Percentiles rank a stretch among this genome's conserved stretches.
Conservation (phyloP, 1,139 yeast species). For the Scheffersomyces insectosa region DNA sequence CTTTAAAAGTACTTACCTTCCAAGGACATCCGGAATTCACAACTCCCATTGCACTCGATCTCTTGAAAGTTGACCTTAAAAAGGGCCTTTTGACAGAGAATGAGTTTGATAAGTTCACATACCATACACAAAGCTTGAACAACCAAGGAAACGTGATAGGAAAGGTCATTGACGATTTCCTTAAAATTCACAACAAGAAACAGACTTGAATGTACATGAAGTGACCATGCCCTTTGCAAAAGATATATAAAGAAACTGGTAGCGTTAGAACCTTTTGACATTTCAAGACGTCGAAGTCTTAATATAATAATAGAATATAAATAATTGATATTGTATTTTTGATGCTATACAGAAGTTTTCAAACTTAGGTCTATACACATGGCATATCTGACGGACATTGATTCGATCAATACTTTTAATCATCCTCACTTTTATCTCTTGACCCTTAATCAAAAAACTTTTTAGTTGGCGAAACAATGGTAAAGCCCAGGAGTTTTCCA, state of each 20-base stretch:
- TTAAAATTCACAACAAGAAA: conserved; percentile 8
- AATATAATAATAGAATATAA: too few relatives aligned
- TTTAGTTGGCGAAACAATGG: conserved; percentile 41
- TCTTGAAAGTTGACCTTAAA: conserved; percentile 16
- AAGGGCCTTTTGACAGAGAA: conserved; percentile 7
- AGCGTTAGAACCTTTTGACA: too few relatives aligned
- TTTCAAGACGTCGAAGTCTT: too few relatives aligned
- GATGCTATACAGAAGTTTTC: too few relatives aligned
- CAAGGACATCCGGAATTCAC: conserved; percentile 92
- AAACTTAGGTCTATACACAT: too few relatives aligned
- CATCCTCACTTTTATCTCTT: too few relatives aligned
- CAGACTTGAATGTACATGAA: too few relatives aligned
- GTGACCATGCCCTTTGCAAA: too few relatives aligned
- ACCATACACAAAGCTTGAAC: conserved; percentile 29
- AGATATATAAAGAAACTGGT: too few relatives aligned
- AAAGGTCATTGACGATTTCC: conserved; percentile 30
- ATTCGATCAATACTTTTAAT: too few relatives aligned
- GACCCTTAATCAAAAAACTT: conserved; percentile 26
- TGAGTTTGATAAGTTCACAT: conserved; percentile 26
- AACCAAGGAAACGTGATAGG: conserved; percentile 41
- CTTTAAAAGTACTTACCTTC: conserved; percentile 55
- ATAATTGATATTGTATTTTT: too few relatives aligned
- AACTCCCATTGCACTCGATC: conserved; percentile 31
- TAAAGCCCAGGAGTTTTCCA: conserved; percentile 45
- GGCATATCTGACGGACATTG: too few relatives aligned